Evolutionary conservation across 1,139 yeast species (phyloP).

Genomic region (Candida labiduridarum): DNA sequence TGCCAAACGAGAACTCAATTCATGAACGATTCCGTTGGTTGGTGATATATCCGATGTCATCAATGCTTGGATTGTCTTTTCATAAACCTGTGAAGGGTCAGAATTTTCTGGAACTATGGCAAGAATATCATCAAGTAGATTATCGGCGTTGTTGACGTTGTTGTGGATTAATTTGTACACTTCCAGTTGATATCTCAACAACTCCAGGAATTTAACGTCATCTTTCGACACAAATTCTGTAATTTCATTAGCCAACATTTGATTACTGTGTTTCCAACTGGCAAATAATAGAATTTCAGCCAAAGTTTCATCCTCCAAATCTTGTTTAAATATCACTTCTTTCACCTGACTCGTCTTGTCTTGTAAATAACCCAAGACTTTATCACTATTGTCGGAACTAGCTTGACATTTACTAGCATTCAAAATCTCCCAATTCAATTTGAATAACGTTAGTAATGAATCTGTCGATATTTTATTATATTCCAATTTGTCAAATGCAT

Average conservation of each 20-base stretch:
- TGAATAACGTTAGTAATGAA: slow-evolving; percentile 21
- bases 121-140: slow-evolving; percentile 2
- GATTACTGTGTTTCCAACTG: slow-evolving; percentile 16
- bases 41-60: slow-evolving; percentile 21
- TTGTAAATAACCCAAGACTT: slow-evolving; percentile 14
- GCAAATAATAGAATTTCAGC: slow-evolving; percentile 22
- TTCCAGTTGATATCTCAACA: slow-evolving; percentile 24
- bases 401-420: slow-evolving; percentile 19
- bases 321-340: slow-evolving; percentile 22
- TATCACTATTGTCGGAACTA: slow-evolving; percentile 9
- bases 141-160: not conserved
- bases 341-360: slow-evolving; percentile 17
- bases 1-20: slow-evolving; percentile 13
- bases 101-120: slow-evolving; percentile 10
- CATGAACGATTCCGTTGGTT: slow-evolving; percentile 22
- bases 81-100: slow-evolving; percentile 18
- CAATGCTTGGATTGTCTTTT: slow-evolving; percentile 22
- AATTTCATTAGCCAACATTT: slow-evolving; percentile 16
- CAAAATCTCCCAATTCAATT: slow-evolving; percentile 27
- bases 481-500: slow-evolving; percentile 13
- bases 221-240: slow-evolving; percentile 22
- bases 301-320: slow-evolving; percentile 28
- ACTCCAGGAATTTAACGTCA: slow-evolving; percentile 25
- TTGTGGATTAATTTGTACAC: slow-evolving; percentile 13
- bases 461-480: slow-evolving; percentile 15